phyloP scores from a whole-genome alignment of 371 early-diverging fungal species.

The Saksenaea vasiformis region DNA sequence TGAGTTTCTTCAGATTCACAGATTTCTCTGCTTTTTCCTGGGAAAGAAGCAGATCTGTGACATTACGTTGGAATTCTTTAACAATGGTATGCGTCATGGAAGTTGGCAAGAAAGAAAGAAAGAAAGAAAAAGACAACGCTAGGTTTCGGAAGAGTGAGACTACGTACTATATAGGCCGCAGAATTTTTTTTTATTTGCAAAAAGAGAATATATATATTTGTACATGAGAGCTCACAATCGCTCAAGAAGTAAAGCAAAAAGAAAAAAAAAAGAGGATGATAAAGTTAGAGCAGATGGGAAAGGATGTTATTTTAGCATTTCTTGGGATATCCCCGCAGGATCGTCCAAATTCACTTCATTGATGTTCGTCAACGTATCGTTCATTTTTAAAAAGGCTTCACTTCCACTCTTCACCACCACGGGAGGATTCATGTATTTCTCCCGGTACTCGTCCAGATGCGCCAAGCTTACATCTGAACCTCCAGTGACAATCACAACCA shows the following conservation, averaged over 20 bases:
- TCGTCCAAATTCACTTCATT: constrained; percentile 33
- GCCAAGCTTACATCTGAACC: constrained; percentile 60
- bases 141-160: too few relatives aligned
- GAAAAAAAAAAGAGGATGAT: too few relatives aligned
- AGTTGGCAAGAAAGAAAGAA: not conserved
- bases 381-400: constrained; percentile 60
- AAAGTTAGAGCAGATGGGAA: too few relatives aligned
- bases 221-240: too few relatives aligned
- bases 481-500: constrained; percentile 62
- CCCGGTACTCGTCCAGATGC: constrained; percentile 49
- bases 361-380: constrained; percentile 36
- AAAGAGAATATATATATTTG: too few relatives aligned
- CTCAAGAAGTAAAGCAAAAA: too few relatives aligned
- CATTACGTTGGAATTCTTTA: not conserved
- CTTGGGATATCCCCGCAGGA: constrained; percentile 29
- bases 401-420: constrained; percentile 63
- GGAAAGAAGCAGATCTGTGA: not conserved
- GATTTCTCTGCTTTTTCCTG: not conserved
- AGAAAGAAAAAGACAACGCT: not conserved
- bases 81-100: not conserved
- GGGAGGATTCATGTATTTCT: constrained; percentile 50
- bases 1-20: not conserved
- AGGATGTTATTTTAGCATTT: too few relatives aligned
- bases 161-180: too few relatives aligned
- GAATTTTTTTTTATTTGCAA: too few relatives aligned